phyloP scores from a whole-genome alignment of 2,329 filamentous ascomycete species.

The Colletotrichum chlorophyti region DNA sequence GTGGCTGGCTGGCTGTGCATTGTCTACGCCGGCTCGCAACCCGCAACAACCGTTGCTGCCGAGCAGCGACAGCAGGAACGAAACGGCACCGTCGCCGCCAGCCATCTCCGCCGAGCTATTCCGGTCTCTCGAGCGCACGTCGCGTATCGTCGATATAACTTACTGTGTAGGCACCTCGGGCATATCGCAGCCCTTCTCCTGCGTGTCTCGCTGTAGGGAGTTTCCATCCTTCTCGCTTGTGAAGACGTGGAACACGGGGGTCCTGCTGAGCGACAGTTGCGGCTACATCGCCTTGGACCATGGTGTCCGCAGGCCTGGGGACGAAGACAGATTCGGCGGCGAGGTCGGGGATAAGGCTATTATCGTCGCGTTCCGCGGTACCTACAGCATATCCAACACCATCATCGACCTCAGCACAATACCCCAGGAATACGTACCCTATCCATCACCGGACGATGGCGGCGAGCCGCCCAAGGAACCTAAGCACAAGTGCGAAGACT shows the following conservation, averaged over 20 bases:
- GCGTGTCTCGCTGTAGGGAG: slow-evolving; percentile 83
- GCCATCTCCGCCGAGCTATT: slow-evolving; percentile 71
- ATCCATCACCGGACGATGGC: slow-evolving; percentile 65
- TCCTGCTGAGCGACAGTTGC: slow-evolving; percentile 86
- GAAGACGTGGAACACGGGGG: slow-evolving; percentile 88
- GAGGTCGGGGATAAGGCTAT: slow-evolving; percentile 56
- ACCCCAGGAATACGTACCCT: slow-evolving; percentile 90
- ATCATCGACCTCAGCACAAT: slow-evolving; percentile 88
- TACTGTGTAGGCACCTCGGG: slow-evolving; percentile 92
- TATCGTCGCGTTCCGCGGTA: slow-evolving; percentile 89
- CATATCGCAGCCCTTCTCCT: slow-evolving; percentile 82
- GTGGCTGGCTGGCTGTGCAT: slow-evolving; percentile 4
- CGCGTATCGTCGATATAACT: slow-evolving; percentile 91
- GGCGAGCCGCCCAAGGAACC: slow-evolving; percentile 42
- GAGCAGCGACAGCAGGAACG: slow-evolving; percentile 1
- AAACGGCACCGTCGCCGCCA: background rate
- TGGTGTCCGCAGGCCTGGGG: slow-evolving; percentile 36
- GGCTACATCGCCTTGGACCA: slow-evolving; percentile 94
- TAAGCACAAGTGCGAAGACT: slow-evolving; percentile 76
- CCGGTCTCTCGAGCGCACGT: slow-evolving; percentile 81
- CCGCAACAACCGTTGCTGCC: background rate
- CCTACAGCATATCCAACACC: slow-evolving; percentile 91
- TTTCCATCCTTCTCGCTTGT: slow-evolving; percentile 83
- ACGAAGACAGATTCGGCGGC: slow-evolving; percentile 30
- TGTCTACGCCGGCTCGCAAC: background rate